These are phyloP conservation scores for Syzygium oleosum DNA, from an alignment of 345 rosid genomes.

Conservation along the genomic window DNA sequence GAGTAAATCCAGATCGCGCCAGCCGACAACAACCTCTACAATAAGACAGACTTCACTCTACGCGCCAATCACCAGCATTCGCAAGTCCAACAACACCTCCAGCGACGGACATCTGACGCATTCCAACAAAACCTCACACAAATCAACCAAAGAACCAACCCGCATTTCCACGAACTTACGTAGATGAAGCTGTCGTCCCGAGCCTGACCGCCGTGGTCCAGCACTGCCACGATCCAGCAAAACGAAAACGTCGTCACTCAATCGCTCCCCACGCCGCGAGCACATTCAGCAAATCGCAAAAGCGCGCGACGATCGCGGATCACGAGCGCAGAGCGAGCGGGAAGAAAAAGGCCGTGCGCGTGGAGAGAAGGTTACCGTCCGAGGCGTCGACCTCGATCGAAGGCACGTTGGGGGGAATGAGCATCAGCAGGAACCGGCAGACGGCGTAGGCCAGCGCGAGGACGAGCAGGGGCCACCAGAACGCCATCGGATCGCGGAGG, in stretches of 20 bases:
- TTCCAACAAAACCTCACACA: neutral
- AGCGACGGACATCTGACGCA: neutral
- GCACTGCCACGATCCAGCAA: conserved; percentile 31
- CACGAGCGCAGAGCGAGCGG: neutral
- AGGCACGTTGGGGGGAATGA: conserved; percentile 87
- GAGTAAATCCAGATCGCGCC: neutral
- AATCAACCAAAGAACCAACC: neutral
- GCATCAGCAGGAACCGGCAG: conserved; percentile 80
- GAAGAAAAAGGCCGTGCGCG: neutral
- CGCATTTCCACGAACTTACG: conserved; percentile 38
- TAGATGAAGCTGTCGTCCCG: conserved; percentile 87
- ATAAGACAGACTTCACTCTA: neutral
- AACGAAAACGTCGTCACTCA: neutral
- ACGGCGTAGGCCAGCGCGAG: conserved; percentile 83
- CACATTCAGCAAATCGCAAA: neutral
- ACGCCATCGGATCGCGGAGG: conserved; percentile 14
- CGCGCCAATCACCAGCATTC: neutral
- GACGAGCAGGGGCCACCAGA: conserved; percentile 91
- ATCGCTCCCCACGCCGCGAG: neutral
- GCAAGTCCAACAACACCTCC: neutral
- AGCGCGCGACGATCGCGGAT: neutral
- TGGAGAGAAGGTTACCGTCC: conserved; percentile 42
- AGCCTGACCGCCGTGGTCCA: conserved; percentile 69
- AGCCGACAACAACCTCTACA: neutral
- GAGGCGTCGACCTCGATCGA: conserved; percentile 94